A percentile compares a stretch with the other conserved stretches of the same genome.
Evolutionary conservation across 2,329 filamentous ascomycete genomes (phyloP).

Genomic region (Trichophyton verrucosum): DNA sequence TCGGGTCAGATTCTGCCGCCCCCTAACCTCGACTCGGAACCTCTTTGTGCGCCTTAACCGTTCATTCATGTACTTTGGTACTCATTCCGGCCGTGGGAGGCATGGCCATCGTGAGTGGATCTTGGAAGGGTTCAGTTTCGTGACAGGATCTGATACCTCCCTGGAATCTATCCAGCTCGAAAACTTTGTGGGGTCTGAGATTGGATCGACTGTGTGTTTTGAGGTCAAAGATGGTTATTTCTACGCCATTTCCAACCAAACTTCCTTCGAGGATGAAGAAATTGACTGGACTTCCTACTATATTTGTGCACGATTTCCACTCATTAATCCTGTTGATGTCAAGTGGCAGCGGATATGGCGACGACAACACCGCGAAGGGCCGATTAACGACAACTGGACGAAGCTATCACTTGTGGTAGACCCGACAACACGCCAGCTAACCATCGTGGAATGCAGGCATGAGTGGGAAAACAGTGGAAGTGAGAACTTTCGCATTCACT

Average conservation of each 20-base stretch:
- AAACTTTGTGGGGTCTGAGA: constrained; percentile 50
- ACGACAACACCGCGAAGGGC: constrained; percentile 55
- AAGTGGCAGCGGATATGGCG: constrained; percentile 49
- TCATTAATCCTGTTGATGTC: constrained; percentile 36
- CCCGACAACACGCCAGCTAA: constrained; percentile 45
- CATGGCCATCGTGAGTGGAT: constrained; percentile 50
- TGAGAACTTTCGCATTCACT: constrained; percentile 52
- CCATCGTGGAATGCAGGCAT: constrained; percentile 55
- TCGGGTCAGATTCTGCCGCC: constrained; percentile 32
- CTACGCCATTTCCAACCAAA: constrained; percentile 58
- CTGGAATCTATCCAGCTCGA: constrained; percentile 40
- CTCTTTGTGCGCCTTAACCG: constrained; percentile 56
- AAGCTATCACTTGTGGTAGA: constrained; percentile 51
- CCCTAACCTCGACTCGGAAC: constrained; percentile 39
- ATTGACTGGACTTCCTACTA: constrained; percentile 57
- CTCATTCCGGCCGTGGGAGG: constrained; percentile 42
- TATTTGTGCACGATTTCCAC: constrained; percentile 50
- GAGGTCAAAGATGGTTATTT: constrained; percentile 54
- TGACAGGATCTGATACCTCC: constrained; percentile 28
- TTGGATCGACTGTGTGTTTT: constrained; percentile 58
- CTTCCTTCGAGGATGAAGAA: constrained; percentile 49
- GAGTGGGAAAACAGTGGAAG: constrained; percentile 52
- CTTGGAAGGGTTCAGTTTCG: constrained; percentile 43
- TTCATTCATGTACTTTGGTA: constrained; percentile 53
- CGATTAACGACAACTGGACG: constrained; percentile 63